A percentile compares a stretch with the other conserved stretches of the same genome.
Evolutionary conservation across 441 rosid genomes (phyloP).

Genomic region (Populus trichocarpa): DNA sequence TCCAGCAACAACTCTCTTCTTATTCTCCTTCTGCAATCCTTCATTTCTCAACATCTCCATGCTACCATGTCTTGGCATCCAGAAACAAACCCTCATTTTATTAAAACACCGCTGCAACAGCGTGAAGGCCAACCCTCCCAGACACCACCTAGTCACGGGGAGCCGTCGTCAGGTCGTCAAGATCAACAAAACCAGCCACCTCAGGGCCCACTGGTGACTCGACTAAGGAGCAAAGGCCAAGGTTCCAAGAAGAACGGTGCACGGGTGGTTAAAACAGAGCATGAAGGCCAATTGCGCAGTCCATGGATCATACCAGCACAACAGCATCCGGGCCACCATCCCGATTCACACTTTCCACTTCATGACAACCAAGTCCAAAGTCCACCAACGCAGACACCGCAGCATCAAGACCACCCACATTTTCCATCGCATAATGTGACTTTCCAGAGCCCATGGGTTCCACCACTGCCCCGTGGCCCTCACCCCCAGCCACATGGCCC

Average conservation of each 20-base stretch:
- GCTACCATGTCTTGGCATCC: slow-evolving; percentile 35
- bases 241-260: neutral
- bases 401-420: neutral
- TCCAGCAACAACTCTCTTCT: slow-evolving; percentile 22
- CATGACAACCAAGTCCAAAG: neutral
- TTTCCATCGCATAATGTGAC: neutral
- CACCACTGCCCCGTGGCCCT: slow-evolving; percentile 8
- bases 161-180: neutral
- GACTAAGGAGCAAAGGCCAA: slow-evolving; percentile 1
- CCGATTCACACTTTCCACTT: neutral
- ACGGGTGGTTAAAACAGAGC: neutral
- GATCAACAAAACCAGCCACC: slow-evolving; percentile 4
- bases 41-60: slow-evolving; percentile 1
- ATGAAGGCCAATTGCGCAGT: neutral
- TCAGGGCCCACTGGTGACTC: neutral
- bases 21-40: slow-evolving; percentile 19
- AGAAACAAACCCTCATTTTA: slow-evolving; percentile 70
- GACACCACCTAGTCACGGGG: neutral
- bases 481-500: slow-evolving; percentile 13
- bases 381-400: slow-evolving; percentile 3
- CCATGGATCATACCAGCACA: neutral
- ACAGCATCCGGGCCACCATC: too few relatives aligned
- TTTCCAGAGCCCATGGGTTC: slow-evolving; percentile 9
- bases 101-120: slow-evolving; percentile 1
- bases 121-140: slow-evolving; percentile 6